Conservation (phyloP, 2,329 filamentous ascomycete species). For the Talaromyces amestolkiae region DNA sequence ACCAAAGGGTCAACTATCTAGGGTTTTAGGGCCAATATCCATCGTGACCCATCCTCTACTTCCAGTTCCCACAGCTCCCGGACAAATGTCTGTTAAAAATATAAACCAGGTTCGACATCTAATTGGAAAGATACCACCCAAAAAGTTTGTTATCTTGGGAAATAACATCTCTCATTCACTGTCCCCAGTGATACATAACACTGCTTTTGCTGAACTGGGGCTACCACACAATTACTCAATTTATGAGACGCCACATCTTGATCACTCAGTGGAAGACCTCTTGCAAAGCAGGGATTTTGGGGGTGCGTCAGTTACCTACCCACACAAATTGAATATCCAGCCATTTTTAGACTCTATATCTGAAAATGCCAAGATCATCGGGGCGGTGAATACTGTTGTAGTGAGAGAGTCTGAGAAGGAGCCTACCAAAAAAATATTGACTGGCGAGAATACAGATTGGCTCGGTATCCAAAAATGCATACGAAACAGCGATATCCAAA, state of each 20-base stretch:
- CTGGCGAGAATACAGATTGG: slow-evolving; percentile 11
- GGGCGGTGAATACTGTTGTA: slow-evolving; percentile 14
- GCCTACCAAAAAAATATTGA: slow-evolving; percentile 3
- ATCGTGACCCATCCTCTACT: slow-evolving; percentile 7
- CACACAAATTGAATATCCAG: slow-evolving; percentile 23
- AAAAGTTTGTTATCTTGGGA: slow-evolving; percentile 21
- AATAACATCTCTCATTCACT: slow-evolving; percentile 22
- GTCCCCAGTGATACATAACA: slow-evolving; percentile 25
- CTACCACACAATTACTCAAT: slow-evolving; percentile 20
- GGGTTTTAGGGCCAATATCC: slow-evolving; percentile 5
- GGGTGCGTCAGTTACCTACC: slow-evolving; percentile 70
- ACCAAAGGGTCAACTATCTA: background rate
- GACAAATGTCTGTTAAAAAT: background rate
- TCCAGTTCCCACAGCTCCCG: background rate
- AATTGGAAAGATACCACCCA: background rate
- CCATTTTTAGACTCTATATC: slow-evolving; percentile 19
- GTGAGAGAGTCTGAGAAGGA: slow-evolving; percentile 8
- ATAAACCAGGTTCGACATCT: slow-evolving; percentile 3
- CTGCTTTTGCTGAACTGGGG: slow-evolving; percentile 20
- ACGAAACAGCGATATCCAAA: background rate
- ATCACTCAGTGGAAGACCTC: slow-evolving; percentile 40
- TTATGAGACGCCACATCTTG: slow-evolving; percentile 19
- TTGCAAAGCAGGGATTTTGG: slow-evolving; percentile 70
- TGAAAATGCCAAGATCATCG: slow-evolving; percentile 6
- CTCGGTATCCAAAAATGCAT: slow-evolving; percentile 12